Evolutionary conservation across 805 yeast species (phyloP), one percentile per base, ranked within the genome.

Genomic region (Saccharomycopsis babjevae): DNA sequence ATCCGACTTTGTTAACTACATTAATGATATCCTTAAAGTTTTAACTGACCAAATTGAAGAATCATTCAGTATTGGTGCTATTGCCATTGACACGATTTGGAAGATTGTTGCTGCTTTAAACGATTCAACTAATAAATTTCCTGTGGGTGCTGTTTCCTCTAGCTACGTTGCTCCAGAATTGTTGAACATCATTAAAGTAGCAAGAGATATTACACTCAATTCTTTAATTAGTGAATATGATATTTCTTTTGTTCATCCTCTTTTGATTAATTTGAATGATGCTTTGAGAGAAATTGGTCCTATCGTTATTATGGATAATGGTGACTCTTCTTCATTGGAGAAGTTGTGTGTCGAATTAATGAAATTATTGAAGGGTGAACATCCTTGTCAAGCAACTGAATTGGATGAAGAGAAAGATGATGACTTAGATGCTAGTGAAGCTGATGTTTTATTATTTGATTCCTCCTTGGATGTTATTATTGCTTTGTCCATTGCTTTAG

Each of bases 61-160:
- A 71, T 90, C 96, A 58, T 91, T 89, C 63, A 97, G 96, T 69
- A 83, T 92, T 77, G 84, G 97, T 72, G 94, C 88, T 74, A 84
- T 94, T 62, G 92, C 97, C 57, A 75, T 93, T 71, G 76, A 80
- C 57, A 81, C 93, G 52, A 76, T 93, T 70, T 93, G 97, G 96
- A 88, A 83, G 69, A 83, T 92, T 67, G 85, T 84, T 61, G 81
- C 80, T 68, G 85, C 96, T 43, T 84, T 88, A 79, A 78, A 76
- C 38, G 60, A 40, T 42, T 36, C 32, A 2, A 10, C 18, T 6
- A 38, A 57, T 11, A 36, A 50, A 6, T 81, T 78, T 63, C 89
- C 89, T 69, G 79, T 78, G 70, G 89, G 89, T 67, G 81, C 82
- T 54, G 86, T 86, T 65, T 73, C 80, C 57, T 80, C 78, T 59